Conservation (phyloP, 148 eudicot genomes). For the Chenopodium album region DNA sequence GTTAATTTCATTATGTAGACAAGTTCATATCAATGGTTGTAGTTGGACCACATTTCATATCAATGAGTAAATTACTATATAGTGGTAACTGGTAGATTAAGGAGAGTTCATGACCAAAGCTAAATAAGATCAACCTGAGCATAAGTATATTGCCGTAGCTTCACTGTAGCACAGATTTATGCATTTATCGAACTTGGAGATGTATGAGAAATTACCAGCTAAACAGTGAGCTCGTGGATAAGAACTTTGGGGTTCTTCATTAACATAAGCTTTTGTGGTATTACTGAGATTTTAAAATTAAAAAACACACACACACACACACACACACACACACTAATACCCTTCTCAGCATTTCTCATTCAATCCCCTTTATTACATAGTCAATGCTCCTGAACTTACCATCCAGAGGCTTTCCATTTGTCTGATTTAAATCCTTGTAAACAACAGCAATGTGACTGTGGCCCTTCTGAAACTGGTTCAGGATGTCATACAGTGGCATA, state of each 20-base stretch:
- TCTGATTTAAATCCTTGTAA: constrained; percentile 66
- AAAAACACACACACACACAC: too few species aligned
- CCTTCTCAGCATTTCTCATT: not conserved
- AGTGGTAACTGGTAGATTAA: too few species aligned
- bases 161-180: not conserved
- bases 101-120: too few species aligned
- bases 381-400: constrained; percentile 20
- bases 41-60: too few species aligned
- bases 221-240: not conserved
- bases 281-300: too few species aligned
- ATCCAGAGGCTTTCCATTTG: constrained; percentile 40
- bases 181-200: not conserved
- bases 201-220: not conserved
- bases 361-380: not conserved
- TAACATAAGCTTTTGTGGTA: not conserved
- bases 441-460: constrained; percentile 99
- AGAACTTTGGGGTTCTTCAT: not conserved
- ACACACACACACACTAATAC: too few species aligned
- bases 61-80: too few species aligned
- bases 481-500: constrained; percentile 97
- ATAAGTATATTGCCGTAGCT: not conserved
- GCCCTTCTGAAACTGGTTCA: constrained; percentile 96
- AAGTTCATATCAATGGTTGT: too few species aligned
- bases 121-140: too few species aligned
- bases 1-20: too few species aligned